Percentiles rank a stretch among this genome's conserved stretches.
Conservation (phyloP, 2,329 filamentous ascomycete genomes). For the Paecilomyces sp. region DNA sequence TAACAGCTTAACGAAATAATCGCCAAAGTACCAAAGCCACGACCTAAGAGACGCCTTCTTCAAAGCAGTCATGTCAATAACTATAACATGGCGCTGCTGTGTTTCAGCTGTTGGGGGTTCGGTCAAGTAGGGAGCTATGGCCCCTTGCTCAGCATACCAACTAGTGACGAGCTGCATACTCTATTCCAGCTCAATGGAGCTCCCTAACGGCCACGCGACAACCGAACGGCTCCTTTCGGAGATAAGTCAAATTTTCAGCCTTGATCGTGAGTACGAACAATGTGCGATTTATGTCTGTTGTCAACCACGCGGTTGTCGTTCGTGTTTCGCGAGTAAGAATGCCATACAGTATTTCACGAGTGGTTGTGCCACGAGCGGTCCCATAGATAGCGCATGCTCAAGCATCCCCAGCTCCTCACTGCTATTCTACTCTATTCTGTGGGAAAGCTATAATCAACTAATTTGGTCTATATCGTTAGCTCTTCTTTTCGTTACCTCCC, state of each 20-base stretch:
- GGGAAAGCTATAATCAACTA: neutral
- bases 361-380: neutral
- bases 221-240: neutral
- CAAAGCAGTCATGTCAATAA: neutral
- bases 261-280: neutral
- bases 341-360: neutral
- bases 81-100: neutral
- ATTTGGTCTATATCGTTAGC: neutral
- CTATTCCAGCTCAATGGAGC: neutral
- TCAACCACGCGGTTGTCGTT: neutral
- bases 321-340: neutral
- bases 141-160: neutral
- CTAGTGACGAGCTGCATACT: neutral
- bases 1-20: no score
- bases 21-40: no score
- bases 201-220: neutral
- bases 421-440: neutral
- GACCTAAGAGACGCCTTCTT: no score
- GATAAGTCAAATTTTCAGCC: neutral
- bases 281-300: neutral
- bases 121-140: neutral
- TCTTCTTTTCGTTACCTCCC: neutral
- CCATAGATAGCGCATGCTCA: neutral
- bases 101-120: neutral
- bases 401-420: neutral